Evolutionary conservation across 2,329 filamentous ascomycete species (phyloP), one percentile per base, ranked within the genome.

Genomic region (Plectosphaerella sp.): DNA sequence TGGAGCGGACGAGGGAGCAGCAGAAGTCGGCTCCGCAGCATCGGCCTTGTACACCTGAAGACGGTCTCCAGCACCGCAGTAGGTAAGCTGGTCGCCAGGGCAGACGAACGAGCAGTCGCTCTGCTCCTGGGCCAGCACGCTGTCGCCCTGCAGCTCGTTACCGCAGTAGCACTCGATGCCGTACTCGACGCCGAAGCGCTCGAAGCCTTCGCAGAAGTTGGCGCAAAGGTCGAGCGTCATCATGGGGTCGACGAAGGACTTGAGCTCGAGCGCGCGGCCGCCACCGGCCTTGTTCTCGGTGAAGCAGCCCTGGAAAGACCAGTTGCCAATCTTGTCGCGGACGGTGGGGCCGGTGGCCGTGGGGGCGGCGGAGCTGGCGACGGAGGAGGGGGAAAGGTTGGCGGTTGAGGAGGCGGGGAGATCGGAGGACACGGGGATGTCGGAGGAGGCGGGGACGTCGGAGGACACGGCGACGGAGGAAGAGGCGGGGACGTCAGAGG

Each of bases 141-240:
- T 52, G 10, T 56, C 57, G 14, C 47, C 24, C 3, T 20, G 25
- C 6, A 4, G 60, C n/a, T 54, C 56, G 58, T 79, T 73, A 35
- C 71, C 72, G 54, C 70, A 72, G 55, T 64, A 75, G 57, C 70
- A 78, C 58, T 77, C 71, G 6, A 67, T 59, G 47, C 68, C 66
- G 53, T 77, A 77, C 55, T 78, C 74, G 37, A 76, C 58, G 41
- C 75, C 76, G 50, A 67, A 76, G 46, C 36, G 75, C 4, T 62
- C 59, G 53, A 64, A 72, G 16, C 65, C 68, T 7, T 60, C 55
- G 57, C 74, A 77, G 53, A 64, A 67, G 5, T 54, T 50, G 9
- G 73, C 62, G 58, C 74, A 76, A n/a, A 55, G 52, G 39, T 61
- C 65, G 16, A 72, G 61, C 20, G 67, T 74, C 66, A 72, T 70